These are phyloP conservation scores for Besnoitia besnoiti DNA, from an alignment of 169 alveolate genomes.

Conservation along the genomic window DNA sequence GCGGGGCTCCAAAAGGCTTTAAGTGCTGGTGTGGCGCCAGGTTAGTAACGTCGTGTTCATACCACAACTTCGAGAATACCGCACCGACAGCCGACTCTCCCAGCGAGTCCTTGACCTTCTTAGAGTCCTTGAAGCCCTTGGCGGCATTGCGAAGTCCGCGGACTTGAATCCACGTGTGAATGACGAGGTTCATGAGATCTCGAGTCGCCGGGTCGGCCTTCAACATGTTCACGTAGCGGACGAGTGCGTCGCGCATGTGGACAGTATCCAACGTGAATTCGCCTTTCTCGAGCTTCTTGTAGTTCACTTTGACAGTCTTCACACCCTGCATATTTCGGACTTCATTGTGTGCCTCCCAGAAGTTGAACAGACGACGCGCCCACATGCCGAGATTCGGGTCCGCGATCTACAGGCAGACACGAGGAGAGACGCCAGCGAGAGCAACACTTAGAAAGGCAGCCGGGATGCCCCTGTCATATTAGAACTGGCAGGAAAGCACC, in stretches of 20 bases:
- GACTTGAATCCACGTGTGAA: constrained; percentile 48
- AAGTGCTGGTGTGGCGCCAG: background rate
- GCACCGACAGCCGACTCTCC: constrained; percentile 32
- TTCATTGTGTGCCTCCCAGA: background rate
- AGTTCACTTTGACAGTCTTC: background rate
- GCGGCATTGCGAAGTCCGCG: constrained; percentile 57
- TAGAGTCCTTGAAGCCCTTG: constrained; percentile 36
- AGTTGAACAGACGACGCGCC: background rate
- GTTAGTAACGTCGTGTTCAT: constrained; percentile 2
- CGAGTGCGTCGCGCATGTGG: background rate
- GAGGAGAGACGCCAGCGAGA: background rate
- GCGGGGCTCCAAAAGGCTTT: constrained; percentile 45
- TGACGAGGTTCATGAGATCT: constrained; percentile 33
- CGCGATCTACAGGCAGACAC: background rate
- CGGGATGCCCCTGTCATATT: no score
- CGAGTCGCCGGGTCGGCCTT: constrained; percentile 8
- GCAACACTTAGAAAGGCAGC: background rate
- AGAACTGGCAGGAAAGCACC: no score
- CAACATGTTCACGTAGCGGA: constrained; percentile 40
- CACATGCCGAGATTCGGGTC: constrained; percentile 23
- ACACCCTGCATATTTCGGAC: background rate
- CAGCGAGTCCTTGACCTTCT: background rate
- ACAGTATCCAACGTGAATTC: background rate
- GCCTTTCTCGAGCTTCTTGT: background rate
- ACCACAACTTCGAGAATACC: constrained; percentile 54